Base-by-base conservation (phyloP, 108 stramenopile species). In the Nitzschia inconspicua region DNA sequence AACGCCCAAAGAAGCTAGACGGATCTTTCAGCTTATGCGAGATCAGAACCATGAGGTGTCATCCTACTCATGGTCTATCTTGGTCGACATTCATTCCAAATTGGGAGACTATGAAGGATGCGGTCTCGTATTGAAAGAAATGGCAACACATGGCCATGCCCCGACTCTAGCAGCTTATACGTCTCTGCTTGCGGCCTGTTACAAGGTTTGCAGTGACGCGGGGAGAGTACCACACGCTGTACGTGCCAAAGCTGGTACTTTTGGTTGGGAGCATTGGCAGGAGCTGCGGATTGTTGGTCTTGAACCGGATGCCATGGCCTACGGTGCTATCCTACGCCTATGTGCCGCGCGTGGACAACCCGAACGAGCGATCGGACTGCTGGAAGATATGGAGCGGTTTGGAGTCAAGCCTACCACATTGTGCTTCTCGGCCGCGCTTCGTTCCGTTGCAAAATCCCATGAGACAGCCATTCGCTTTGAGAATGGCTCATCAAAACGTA, bases 261-360 rank as follows among this genome's bases (percentile, higher is more conserved):
- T 83, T 11, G 85, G 79, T 3, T 93, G 91, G 91, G 56, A 75
- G 19, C 60, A 81, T 27, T 93, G 88, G 88, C 83, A 86, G 64
- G 85, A 93, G 71, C 80, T 93, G 85, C 64, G 82, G 22, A 80
- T 93, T 52, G 79, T 83, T 37, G 78, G 82, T 13, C 50, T 85
- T 11, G 73, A 86, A 28, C 88, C 91, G 22, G 91, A 93, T 72
- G 78, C 73, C 18, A 89, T 93, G 88, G 86, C 84, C 7, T 93
- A 85, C 44, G 91, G 91, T 53, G 84, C 88, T 25, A 71, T 89
- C 13, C 66, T 93, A 63, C 69, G 88, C 9, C 50, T 93, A 23
- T 83, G 83, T 44, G 86, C 82, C 7, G 85, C 86, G 1, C 66
- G 80, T 29, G 91, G 91, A 13, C 77, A 80, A 53, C 72, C 91